These are phyloP conservation scores for Berberis thunbergii DNA, from an alignment of 164 flowering plant genomes.

Conservation along the genomic window DNA sequence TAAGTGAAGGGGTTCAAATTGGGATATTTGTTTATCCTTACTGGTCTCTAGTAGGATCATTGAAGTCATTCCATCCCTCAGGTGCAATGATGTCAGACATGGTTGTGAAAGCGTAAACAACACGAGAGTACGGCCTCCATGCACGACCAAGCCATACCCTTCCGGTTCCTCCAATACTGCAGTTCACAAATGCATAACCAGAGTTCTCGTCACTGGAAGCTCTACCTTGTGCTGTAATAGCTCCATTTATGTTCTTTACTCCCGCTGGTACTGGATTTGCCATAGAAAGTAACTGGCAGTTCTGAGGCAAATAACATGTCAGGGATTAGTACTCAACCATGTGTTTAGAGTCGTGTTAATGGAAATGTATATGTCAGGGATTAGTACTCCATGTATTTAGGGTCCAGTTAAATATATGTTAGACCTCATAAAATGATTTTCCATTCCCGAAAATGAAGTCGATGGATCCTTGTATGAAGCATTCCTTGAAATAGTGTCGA, in stretches of 20 bases:
- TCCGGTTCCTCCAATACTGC: constrained; percentile 78
- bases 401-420: too few relatives aligned
- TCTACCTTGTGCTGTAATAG: constrained; percentile 75
- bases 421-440: constrained; percentile 77
- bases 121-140: constrained; percentile 87
- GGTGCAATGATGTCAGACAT: constrained; percentile 85
- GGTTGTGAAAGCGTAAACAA: constrained; percentile 48
- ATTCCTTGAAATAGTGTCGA: constrained; percentile 86
- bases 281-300: constrained; percentile 60
- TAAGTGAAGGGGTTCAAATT: neutral
- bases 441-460: constrained; percentile 90
- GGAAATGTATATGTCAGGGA: neutral
- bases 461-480: constrained; percentile 87
- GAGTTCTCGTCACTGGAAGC: constrained; percentile 62
- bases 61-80: constrained; percentile 93
- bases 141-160: constrained; percentile 91
- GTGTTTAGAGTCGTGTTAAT: too few relatives aligned
- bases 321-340: too few relatives aligned
- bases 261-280: constrained; percentile 65
- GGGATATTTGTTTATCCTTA: constrained; percentile 16
- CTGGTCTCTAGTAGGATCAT: constrained; percentile 77
- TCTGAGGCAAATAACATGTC: constrained; percentile 22
- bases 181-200: constrained; percentile 66
- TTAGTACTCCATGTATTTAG: too few relatives aligned
- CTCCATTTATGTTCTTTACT: constrained; percentile 50